Evolutionary conservation across 1,139 yeast genomes (phyloP).

Genomic region (Candida mesenterica): DNA sequence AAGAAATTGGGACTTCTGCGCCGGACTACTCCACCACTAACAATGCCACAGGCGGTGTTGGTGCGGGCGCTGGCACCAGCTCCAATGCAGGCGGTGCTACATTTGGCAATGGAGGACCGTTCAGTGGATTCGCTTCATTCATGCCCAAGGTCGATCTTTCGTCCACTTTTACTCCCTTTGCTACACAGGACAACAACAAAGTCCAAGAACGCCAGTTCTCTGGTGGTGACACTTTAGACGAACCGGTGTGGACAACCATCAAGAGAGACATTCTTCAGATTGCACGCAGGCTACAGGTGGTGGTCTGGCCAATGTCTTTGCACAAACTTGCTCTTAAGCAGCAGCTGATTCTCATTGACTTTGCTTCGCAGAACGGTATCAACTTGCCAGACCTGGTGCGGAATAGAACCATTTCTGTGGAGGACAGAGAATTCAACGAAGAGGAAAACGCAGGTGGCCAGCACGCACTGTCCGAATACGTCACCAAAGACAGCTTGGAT

Average conservation of each 20-base stretch:
- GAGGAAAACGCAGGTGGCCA: conserved; percentile 10
- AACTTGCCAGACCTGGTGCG: conserved; percentile 39
- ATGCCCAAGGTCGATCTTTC: conserved; percentile 46
- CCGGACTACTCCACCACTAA: conserved; percentile 1
- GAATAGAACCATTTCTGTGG: conserved; percentile 31
- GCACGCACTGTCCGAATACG: conserved; percentile 15
- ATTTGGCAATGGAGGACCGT: background rate
- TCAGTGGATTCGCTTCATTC: conserved; percentile 8
- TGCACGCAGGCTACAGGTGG: conserved; percentile 61
- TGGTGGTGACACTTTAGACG: conserved; percentile 85
- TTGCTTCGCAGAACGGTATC: conserved; percentile 47
- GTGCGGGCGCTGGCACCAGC: background rate
- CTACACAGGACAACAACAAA: conserved; percentile 42
- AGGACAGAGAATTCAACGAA: conserved; percentile 29
- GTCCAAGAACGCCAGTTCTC: conserved; percentile 70
- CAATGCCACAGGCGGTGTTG: background rate
- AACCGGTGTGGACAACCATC: conserved; percentile 70
- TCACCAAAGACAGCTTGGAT: conserved; percentile 44
- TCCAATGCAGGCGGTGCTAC: background rate
- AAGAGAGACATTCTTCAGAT: conserved; percentile 67
- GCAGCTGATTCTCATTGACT: conserved; percentile 41
- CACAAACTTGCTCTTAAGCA: conserved; percentile 43
- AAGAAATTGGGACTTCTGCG: conserved; percentile 1
- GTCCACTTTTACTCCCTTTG: conserved; percentile 39
- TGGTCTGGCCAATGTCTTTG: conserved; percentile 67